Conservation (phyloP, 768 basidiomycete species). For the Lactarius pseudohatsudake region DNA sequence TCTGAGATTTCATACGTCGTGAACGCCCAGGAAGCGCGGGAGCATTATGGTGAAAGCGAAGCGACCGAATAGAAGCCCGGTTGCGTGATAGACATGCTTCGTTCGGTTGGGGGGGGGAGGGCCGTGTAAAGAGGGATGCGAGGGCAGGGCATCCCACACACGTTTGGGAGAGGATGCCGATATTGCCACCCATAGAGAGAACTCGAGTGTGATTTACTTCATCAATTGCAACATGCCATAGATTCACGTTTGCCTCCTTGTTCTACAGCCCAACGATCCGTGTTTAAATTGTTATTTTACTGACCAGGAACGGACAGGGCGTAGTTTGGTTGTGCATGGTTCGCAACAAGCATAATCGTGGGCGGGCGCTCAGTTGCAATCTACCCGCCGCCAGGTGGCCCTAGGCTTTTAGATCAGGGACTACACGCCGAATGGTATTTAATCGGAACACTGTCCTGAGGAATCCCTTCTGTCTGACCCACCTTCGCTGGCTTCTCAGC, state of each 20-base stretch:
- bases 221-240: background rate
- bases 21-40: constrained; percentile 6
- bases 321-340: background rate
- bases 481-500: background rate
- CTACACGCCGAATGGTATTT: constrained; percentile 22
- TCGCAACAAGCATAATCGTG: constrained; percentile 1
- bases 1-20: background rate
- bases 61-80: background rate
- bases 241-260: background rate
- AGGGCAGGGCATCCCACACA: background rate
- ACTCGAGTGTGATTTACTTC: background rate
- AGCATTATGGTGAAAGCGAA: background rate
- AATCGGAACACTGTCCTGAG: constrained; percentile 5
- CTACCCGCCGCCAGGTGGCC: constrained; percentile 4
- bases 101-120: background rate
- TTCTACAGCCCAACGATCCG: background rate
- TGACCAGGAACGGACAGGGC: constrained; percentile 21
- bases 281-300: background rate
- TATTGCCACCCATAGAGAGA: background rate
- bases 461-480: constrained; percentile 3
- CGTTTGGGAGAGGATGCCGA: constrained; percentile 1
- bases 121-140: background rate
- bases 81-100: background rate
- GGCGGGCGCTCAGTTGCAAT: constrained; percentile 9
- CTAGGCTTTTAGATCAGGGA: constrained; percentile 19